phyloP scores from a whole-genome alignment of 2,329 filamentous ascomycete species.

The Trichocomaceae sp. region DNA sequence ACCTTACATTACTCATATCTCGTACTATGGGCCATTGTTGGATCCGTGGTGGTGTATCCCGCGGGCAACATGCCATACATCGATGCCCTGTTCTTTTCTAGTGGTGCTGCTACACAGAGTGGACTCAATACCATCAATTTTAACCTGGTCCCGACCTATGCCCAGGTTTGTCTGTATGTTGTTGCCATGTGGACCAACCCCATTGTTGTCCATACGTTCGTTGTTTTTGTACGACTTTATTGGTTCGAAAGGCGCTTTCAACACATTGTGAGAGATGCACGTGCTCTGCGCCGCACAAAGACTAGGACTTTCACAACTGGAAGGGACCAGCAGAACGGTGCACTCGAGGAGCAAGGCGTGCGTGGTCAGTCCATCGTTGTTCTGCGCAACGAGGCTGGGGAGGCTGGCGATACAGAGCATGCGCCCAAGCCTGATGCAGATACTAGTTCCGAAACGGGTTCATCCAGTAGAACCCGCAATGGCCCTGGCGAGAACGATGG shows the following conservation, averaged over 20 bases:
- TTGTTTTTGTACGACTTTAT: conserved; percentile 88
- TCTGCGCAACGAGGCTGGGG: conserved; percentile 27
- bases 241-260: conserved; percentile 98
- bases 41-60: conserved; percentile 70
- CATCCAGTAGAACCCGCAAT: conserved; percentile 20
- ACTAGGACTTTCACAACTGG: conserved; percentile 46
- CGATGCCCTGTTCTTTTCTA: conserved; percentile 83
- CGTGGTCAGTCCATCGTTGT: conserved; percentile 34
- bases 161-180: conserved; percentile 67
- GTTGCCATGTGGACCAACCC: conserved; percentile 70
- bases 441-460: conserved; percentile 21
- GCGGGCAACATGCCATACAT: conserved; percentile 64
- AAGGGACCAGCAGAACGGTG: conserved; percentile 33
- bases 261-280: conserved; percentile 68
- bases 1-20: conserved; percentile 64
- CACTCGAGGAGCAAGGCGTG: conserved; percentile 34
- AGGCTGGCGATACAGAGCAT: conserved; percentile 20
- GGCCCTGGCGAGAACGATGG: conserved; percentile 14
- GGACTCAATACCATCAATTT: conserved; percentile 74
- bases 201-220: conserved; percentile 74
- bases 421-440: conserved; percentile 20
- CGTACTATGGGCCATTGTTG: conserved; percentile 62
- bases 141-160: conserved; percentile 62
- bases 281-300: conserved; percentile 57
- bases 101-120: conserved; percentile 81